Conservation (phyloP, 208 protist species). For the Lotmaria passim region DNA sequence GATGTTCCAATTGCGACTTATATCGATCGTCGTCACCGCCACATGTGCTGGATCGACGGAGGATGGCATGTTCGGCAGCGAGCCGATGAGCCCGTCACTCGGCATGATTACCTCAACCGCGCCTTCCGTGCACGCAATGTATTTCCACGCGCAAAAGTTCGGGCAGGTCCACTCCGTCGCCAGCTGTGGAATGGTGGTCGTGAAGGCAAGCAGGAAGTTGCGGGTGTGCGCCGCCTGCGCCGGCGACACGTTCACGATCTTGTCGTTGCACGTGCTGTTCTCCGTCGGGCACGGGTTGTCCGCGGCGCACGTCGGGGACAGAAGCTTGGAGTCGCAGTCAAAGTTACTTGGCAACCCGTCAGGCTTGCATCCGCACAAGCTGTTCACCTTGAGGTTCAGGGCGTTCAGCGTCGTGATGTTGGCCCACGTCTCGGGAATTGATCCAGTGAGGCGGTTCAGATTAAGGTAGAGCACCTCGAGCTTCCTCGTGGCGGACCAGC, state of each 20-base stretch:
- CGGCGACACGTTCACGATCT: background rate
- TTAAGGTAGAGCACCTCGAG: background rate
- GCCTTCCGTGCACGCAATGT: background rate
- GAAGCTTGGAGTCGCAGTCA: background rate
- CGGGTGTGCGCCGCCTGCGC: background rate
- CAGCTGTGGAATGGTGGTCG: background rate
- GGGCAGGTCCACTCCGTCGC: background rate
- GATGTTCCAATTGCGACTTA: background rate
- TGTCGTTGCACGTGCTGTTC: background rate
- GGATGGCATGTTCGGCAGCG: background rate
- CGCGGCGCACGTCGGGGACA: background rate
- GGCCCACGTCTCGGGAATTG: constrained; percentile 2
- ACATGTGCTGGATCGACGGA: background rate
- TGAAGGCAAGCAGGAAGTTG: background rate
- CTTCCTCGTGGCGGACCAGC: background rate
- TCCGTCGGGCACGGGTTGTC: background rate
- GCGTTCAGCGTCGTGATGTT: background rate
- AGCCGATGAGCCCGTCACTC: background rate
- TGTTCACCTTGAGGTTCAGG: background rate
- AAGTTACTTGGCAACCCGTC: background rate
- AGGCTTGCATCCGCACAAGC: constrained; percentile 1
- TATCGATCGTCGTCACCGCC: background rate
- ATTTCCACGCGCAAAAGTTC: constrained; percentile 8
- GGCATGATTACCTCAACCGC: constrained; percentile 7
- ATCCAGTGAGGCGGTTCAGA: background rate